Evolutionary conservation across 805 yeast genomes (phyloP).

Genomic region (Peterozyma xylosa): DNA sequence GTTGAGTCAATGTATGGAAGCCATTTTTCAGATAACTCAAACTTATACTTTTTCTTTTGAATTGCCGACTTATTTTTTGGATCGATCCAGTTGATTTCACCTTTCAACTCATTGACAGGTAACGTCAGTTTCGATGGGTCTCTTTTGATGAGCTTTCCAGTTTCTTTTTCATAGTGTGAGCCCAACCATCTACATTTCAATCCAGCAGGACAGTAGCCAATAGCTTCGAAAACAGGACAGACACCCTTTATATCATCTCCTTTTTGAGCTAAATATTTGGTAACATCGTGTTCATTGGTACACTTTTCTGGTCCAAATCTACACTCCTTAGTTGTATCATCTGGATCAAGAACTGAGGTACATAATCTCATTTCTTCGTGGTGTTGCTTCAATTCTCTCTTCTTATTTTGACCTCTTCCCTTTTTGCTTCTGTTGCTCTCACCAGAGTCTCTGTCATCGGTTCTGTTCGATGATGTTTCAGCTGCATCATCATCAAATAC

Average conservation of each 20-base stretch:
- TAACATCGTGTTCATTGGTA: conserved; percentile 69
- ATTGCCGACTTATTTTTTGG: conserved; percentile 36
- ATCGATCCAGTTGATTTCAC: conserved; percentile 59
- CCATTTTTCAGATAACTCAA: conserved; percentile 49
- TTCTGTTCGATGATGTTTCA: conserved; percentile 35
- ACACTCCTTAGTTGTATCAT: conserved; percentile 33
- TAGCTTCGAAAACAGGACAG: conserved; percentile 77
- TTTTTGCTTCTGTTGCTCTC: conserved; percentile 30
- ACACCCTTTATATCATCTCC: conserved; percentile 64
- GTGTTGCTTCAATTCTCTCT: conserved; percentile 64
- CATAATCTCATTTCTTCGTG: conserved; percentile 64
- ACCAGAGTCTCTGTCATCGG: conserved; percentile 9
- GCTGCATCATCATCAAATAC: conserved; percentile 38
- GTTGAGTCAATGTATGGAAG: conserved; percentile 59
- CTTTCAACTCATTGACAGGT: conserved; percentile 25
- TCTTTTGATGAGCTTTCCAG: conserved; percentile 31
- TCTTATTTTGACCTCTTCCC: conserved; percentile 77
- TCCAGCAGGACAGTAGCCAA: conserved; percentile 92
- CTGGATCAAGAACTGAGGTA: conserved; percentile 52
- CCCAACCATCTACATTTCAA: conserved; percentile 86
- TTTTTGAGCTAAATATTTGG: conserved; percentile 55
- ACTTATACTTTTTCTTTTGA: conserved; percentile 55
- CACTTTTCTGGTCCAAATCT: conserved; percentile 66
- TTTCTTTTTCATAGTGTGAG: conserved; percentile 52
- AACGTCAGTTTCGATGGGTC: conserved; percentile 26